Percentiles rank a stretch among this genome's conserved stretches.
phyloP scores from a whole-genome alignment of 306 rosid species.

The Sophora flavescens region DNA sequence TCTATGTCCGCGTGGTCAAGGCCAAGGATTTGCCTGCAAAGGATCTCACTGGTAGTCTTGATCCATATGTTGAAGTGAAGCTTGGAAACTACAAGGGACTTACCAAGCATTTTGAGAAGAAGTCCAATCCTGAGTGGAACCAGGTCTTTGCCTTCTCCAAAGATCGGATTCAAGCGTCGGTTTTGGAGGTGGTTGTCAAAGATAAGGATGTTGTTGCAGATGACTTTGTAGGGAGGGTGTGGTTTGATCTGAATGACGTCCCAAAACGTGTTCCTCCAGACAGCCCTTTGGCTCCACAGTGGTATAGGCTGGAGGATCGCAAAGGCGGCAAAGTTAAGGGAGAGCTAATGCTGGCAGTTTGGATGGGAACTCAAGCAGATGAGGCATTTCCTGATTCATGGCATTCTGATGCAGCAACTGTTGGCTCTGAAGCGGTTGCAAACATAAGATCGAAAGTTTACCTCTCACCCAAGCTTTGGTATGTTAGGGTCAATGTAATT shows the following conservation, averaged over 20 bases:
- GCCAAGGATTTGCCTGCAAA: conserved; percentile 86
- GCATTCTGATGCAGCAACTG: conserved; percentile 92
- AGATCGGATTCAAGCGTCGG: conserved; percentile 84
- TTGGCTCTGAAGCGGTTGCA: conserved; percentile 71
- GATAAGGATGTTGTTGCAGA: conserved; percentile 84
- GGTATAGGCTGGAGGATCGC: conserved; percentile 82
- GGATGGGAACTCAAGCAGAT: conserved; percentile 99
- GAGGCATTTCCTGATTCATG: conserved; percentile 94
- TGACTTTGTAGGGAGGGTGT: conserved; percentile 75
- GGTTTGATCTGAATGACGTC: conserved; percentile 75
- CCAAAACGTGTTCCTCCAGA: conserved; percentile 90
- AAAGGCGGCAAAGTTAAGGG: conserved; percentile 74
- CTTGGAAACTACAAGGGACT: conserved; percentile 88
- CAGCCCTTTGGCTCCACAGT: conserved; percentile 92
- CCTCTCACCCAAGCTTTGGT: conserved; percentile 92
- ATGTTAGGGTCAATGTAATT: conserved; percentile 85
- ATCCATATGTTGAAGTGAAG: conserved; percentile 93
- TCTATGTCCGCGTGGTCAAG: conserved; percentile 85
- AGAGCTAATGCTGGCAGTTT: conserved; percentile 92
- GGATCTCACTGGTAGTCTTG: conserved; percentile 84
- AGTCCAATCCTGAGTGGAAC: conserved; percentile 81
- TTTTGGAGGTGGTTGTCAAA: conserved; percentile 80
- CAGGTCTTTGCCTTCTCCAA: conserved; percentile 87
- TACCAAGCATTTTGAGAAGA: conserved; percentile 85
- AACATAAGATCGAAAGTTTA: conserved; percentile 85